phyloP scores from a whole-genome alignment of 2,329 filamentous ascomycete species.

The Diaporthe citri region DNA sequence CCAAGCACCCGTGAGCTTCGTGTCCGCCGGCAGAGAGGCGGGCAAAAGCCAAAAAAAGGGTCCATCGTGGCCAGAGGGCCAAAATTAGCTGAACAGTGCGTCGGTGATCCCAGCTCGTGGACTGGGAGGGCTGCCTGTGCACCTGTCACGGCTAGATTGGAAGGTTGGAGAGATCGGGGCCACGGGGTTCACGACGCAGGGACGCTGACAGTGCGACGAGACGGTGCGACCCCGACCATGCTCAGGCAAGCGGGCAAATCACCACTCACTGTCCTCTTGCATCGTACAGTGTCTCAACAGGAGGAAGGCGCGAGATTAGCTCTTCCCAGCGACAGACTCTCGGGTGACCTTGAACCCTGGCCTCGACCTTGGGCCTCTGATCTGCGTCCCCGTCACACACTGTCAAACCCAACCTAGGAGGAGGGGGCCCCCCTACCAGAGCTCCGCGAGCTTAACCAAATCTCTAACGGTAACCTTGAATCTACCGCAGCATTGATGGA shows the following conservation, averaged over 20 bases:
- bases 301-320: conserved; percentile 5
- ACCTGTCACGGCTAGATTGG: conserved; percentile 21
- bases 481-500: conserved; percentile 20
- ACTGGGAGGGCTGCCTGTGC: conserved; percentile 9
- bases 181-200: conserved; percentile 19
- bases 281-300: background rate
- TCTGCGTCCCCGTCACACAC: background rate
- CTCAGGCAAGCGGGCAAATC: background rate
- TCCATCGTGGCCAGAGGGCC: background rate
- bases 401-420: background rate
- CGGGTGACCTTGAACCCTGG: background rate
- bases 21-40: background rate
- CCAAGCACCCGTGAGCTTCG: conserved; percentile 7
- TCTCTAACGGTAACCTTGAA: conserved; percentile 33
- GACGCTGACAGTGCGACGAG: background rate
- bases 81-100: conserved; percentile 23
- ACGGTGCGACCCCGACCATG: background rate
- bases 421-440: background rate
- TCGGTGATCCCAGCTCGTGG: conserved; percentile 5
- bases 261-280: background rate
- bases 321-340: conserved; percentile 1
- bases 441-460: conserved; percentile 34
- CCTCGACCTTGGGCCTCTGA: background rate
- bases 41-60: background rate
- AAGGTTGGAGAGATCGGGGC: conserved; percentile 13